Conservation (phyloP, 2,329 filamentous ascomycete genomes). For the Amylocarpus encephaloides region DNA sequence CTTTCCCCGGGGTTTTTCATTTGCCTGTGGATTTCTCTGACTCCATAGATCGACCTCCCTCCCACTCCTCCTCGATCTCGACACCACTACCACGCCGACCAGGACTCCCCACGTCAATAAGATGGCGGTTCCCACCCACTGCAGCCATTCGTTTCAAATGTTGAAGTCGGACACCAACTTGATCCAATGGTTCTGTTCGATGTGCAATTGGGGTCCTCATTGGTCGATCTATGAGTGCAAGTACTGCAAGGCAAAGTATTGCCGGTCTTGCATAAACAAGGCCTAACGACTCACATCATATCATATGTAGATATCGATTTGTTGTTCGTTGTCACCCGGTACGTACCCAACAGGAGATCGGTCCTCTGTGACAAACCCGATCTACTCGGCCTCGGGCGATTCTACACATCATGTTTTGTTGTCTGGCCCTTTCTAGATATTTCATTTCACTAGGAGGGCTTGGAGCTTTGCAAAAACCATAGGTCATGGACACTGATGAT, state of each 20-base stretch:
- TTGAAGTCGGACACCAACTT: constrained; percentile 62
- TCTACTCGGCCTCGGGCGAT: too few relatives aligned
- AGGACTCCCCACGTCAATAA: not conserved
- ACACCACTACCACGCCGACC: not conserved
- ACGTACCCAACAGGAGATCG: not conserved
- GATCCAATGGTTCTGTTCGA: constrained; percentile 59
- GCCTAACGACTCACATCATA: constrained; percentile 18
- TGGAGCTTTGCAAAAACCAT: too few relatives aligned
- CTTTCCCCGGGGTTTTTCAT: too few relatives aligned
- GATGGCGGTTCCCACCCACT: constrained; percentile 51
- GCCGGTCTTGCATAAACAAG: constrained; percentile 44
- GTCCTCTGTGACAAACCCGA: too few relatives aligned
- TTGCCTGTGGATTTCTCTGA: too few relatives aligned
- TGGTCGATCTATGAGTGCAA: constrained; percentile 65
- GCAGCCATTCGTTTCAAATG: constrained; percentile 57
- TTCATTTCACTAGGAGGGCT: too few relatives aligned
- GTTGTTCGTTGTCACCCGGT: not conserved
- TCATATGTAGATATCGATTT: not conserved
- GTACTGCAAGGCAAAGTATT: constrained; percentile 62
- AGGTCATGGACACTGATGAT: too few relatives aligned
- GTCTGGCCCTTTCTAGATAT: too few relatives aligned
- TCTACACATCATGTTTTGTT: too few relatives aligned
- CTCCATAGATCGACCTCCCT: too few relatives aligned
- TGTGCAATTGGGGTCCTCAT: constrained; percentile 58
- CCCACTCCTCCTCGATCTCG: not conserved